Base-by-base conservation (phyloP, 2,329 filamentous ascomycete species). In the Rugonectria rugulosa region DNA sequence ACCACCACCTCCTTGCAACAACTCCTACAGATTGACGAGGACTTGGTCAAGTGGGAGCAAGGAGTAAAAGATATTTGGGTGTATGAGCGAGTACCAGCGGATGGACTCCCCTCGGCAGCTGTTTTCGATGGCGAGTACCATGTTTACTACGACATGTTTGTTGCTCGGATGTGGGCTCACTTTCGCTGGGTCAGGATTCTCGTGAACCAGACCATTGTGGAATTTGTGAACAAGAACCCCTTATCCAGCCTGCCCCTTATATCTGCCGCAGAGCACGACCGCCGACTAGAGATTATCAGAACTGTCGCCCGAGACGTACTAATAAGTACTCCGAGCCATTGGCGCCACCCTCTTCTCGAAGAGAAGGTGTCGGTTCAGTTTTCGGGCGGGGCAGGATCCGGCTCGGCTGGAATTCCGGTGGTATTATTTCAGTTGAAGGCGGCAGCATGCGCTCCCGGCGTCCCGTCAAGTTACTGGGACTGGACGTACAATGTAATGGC, bases 171-270 rank as follows among this genome's bases (percentile, higher is more conserved):
- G 34, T 87, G 82, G 82, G 84, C 82, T 56, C 80, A 87, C 60
- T 85, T 82, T 61, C 82, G 85, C 20, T 85, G 82, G 76, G 77
- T 78, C 6, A 79, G 82, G n/a, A 79, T 86, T 20, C 69, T 86
- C 9, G 66, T 79, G 14, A 80, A 77, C 64, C 77, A 85, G 57
- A 73, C 77, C 36, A 77, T 87, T 11, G 68, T 82, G 9, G 72
- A 75, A 10, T 66, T 77, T 26, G 68, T 70, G 5, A 68, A 70
- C 32, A 65, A 64, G 1, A 77, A 74, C 49, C 80, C 80, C 0
- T 44, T 63, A 6, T 79, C 76, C 5, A 73, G 73, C 42, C 56
- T 61, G 4, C 61, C 67, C 1, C 62, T 73, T n/a, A 58, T 77
- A 14, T 56, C 72, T 2, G 59, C 66, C 7, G 53, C 61, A 3